These are phyloP conservation scores for Pinus taeda DNA, from an alignment of 75 land plant species.

Conservation along the genomic window DNA sequence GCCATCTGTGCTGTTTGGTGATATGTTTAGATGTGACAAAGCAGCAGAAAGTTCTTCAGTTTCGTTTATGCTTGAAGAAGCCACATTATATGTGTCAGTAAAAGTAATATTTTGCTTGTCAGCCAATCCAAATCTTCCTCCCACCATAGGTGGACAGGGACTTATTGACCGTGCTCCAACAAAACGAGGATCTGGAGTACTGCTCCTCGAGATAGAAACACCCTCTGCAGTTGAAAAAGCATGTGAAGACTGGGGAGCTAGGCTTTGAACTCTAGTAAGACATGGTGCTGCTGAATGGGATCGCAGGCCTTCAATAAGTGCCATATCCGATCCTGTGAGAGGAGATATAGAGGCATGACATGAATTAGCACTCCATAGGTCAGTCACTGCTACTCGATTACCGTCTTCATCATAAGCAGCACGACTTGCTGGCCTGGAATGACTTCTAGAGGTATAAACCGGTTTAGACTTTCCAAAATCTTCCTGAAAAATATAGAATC, in stretches of 20 bases:
- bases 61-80: not conserved
- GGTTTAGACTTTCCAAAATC: constrained; percentile 41
- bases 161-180: not conserved
- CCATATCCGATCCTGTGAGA: not conserved
- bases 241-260: not conserved
- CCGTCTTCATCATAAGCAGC: constrained; percentile 39
- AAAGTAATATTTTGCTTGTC: no score
- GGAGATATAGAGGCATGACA: constrained; percentile 8
- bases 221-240: not conserved
- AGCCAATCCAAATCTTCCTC: not conserved
- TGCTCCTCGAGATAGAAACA: not conserved
- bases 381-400: constrained; percentile 16
- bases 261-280: not conserved
- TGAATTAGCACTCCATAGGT: constrained; percentile 17
- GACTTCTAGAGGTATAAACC: constrained; percentile 30
- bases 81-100: not conserved
- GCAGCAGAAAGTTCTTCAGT: not conserved
- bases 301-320: not conserved
- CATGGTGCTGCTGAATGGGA: not conserved
- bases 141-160: not conserved
- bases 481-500: constrained; percentile 40
- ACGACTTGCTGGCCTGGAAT: constrained; percentile 55
- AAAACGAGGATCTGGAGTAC: not conserved
- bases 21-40: not conserved
- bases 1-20: not conserved